Evolutionary conservation across 2,329 filamentous ascomycete species (phyloP), one percentile per base, ranked within the genome.

Genomic region (Mollisiaceae sp.): DNA sequence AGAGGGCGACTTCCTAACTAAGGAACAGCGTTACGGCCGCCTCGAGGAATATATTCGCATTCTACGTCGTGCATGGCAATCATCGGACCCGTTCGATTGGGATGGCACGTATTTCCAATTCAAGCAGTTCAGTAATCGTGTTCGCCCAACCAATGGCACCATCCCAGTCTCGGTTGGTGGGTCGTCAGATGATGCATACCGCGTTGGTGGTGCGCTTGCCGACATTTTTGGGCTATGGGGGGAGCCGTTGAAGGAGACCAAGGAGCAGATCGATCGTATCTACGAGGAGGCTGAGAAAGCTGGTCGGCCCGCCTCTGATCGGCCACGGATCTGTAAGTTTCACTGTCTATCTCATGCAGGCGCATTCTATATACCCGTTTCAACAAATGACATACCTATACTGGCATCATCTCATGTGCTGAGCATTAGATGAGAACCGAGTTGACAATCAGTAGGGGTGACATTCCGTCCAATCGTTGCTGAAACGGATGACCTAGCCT

Each of bases 181-280:
- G 0, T 87, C 84, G 0, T 87, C 85, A 0, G 80, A 83, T 20
- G 85, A 84, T 4, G 86, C 86, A 0, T 88, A 88, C 75, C 83
- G 85, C 24, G 79, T 87, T 45, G 86, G 86, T 27, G 86, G 86
- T 35, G 77, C 81, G 0, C 78, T 87, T 1, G 86, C 82, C 35
- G 86, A 89, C 67, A 89, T 89, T 70, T 88, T 88, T 67, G 86
- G 86, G 0, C 81, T 89, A 4, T 89, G 86, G 86, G 86, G 86
- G 12, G 86, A 89, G 71, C 86, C 86, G 1, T 77, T 88, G 1
- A 87, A 87, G 75, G 86, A 89, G 72, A 88, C 86, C 0, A 85
- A 85, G 75, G 79, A 88, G 71, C 86, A 89, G 73, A 87, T 89
- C 69, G 84, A 86, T 67, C 81, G 82, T 22, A 84, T 89, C 72